Conservation (phyloP, 441 rosid species). For the Gossypium schwendimanii region DNA sequence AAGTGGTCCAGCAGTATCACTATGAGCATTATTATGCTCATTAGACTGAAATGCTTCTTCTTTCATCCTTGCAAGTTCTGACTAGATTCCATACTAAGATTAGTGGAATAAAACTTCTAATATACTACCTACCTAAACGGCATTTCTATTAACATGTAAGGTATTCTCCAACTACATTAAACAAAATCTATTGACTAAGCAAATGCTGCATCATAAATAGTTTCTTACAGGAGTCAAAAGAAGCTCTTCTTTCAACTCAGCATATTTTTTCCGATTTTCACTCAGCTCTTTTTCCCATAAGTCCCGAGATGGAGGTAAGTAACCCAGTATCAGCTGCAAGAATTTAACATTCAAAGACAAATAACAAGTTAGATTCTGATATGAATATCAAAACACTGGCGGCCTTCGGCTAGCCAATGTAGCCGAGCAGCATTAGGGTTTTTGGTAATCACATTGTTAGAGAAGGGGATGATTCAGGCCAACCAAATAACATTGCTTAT, state of each 20-base stretch:
- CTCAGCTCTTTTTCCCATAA: constrained; percentile 55
- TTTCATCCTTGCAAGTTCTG: constrained; percentile 30
- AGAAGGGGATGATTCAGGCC: not conserved
- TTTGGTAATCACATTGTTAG: not conserved
- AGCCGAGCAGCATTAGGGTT: not conserved
- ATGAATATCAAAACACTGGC: not conserved
- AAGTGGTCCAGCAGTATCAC: constrained; percentile 44
- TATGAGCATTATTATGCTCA: constrained; percentile 26
- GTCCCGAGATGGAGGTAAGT: constrained; percentile 51
- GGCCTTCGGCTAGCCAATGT: not conserved
- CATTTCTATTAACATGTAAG: not conserved
- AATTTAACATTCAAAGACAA: constrained; percentile 5
- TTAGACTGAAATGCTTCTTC: constrained; percentile 21
- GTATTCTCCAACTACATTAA: constrained; percentile 10
- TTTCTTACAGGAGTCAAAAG: constrained; percentile 60
- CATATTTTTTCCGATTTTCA: constrained; percentile 48
- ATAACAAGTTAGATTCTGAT: not conserved
- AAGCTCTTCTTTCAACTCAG: constrained; percentile 54
- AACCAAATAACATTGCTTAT: not conserved
- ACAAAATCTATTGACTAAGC: not conserved
- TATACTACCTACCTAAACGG: constrained; percentile 5
- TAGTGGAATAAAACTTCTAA: constrained; percentile 15
- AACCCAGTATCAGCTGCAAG: constrained; percentile 54
- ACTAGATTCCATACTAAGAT: constrained; percentile 45
- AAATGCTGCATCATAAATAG: constrained; percentile 7